Base-by-base conservation (phyloP, 164 flowering plant species). In the Litsea cubeba region DNA sequence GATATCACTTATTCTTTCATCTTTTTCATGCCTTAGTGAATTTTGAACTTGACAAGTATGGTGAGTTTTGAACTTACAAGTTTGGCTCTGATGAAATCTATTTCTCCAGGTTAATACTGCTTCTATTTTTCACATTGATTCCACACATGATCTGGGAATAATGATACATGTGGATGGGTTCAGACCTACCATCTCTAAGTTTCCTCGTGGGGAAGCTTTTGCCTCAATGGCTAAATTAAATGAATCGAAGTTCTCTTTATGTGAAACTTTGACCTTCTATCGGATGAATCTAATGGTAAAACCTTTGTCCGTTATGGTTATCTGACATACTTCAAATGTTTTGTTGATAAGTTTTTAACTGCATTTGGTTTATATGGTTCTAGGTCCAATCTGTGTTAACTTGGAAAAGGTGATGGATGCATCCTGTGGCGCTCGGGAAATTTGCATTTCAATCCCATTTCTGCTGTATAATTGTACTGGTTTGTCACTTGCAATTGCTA, bases 321-420 rank as follows among this genome's bases (percentile, higher is more conserved):
- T 46, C 69, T 62, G 23, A 12, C 73, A 24, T 25, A 5, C 26
- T 5, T 30, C 32, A 35, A 40, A 40, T 23, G 54, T 4, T 18
- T 68, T 65, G 1, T 62, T 32, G 12, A 67, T 25, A 70, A 50
- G 54, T 57, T 69, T 62, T 58, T 76, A 8, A 74, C 64, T n/a
- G 8, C 32, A 22, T 74, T 26, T 2, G 20, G 35, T 76, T 68
- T n/a, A n/a, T 75, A 32, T 77, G 75, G 7, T 73, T 81, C 22
- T 75, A 95, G 99, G 97, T 76, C 83, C 89, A 25, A 25, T 87
- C 30, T 79, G 77, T 80, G 82, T 91, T 71, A 82, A 82, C 7
- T 81, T 89, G 78, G 98, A 95, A 76, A 93, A 91, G 81, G 74
- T 81, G 68, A 83, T 95, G 95, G 96, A 92, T 86, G 88, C 91